A percentile compares a stretch with the other conserved stretches of the same genome.
phyloP scores from a whole-genome alignment of 2,329 filamentous ascomycete genomes.

The Claviceps pazoutovae region DNA sequence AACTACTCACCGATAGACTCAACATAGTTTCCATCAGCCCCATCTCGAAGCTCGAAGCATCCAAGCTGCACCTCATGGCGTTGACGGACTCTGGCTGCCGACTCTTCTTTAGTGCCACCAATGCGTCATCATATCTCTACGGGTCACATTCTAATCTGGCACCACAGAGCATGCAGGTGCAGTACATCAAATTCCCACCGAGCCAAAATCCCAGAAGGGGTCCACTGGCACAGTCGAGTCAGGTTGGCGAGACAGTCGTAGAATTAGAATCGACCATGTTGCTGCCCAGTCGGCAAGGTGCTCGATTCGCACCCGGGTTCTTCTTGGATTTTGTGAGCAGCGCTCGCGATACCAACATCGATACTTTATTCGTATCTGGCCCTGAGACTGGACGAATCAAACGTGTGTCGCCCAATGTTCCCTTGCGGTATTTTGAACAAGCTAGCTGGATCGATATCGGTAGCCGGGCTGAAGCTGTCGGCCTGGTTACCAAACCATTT shows the following conservation, averaged over 20 bases:
- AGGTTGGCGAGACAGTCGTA: slow-evolving; percentile 24
- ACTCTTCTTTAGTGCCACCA: slow-evolving; percentile 82
- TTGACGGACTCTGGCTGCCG: slow-evolving; percentile 83
- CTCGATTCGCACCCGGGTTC: slow-evolving; percentile 70
- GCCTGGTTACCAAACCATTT: slow-evolving; percentile 60
- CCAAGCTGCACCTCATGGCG: slow-evolving; percentile 77
- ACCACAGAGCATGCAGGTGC: slow-evolving; percentile 93
- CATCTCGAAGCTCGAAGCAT: slow-evolving; percentile 65
- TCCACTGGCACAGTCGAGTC: slow-evolving; percentile 10
- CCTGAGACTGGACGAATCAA: slow-evolving; percentile 82
- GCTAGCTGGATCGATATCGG: slow-evolving; percentile 67
- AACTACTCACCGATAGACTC: slow-evolving; percentile 54
- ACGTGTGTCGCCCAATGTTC: slow-evolving; percentile 36
- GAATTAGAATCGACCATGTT: slow-evolving; percentile 36
- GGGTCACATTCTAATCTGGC: slow-evolving; percentile 47
- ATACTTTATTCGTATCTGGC: slow-evolving; percentile 68
- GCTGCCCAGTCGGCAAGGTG: slow-evolving; percentile 35
- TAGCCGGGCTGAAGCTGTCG: slow-evolving; percentile 62
- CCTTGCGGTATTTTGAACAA: slow-evolving; percentile 58
- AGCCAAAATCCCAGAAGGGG: slow-evolving; percentile 16
- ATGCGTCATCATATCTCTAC: slow-evolving; percentile 53
- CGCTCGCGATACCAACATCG: slow-evolving; percentile 44
- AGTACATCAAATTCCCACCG: slow-evolving; percentile 90
- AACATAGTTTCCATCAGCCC: slow-evolving; percentile 74
- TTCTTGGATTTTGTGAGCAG: slow-evolving; percentile 73